Percentiles rank a stretch among this genome's conserved stretches.
These are phyloP conservation scores for Manihot esculenta DNA, from an alignment of 441 rosid genomes.

Conservation along the genomic window DNA sequence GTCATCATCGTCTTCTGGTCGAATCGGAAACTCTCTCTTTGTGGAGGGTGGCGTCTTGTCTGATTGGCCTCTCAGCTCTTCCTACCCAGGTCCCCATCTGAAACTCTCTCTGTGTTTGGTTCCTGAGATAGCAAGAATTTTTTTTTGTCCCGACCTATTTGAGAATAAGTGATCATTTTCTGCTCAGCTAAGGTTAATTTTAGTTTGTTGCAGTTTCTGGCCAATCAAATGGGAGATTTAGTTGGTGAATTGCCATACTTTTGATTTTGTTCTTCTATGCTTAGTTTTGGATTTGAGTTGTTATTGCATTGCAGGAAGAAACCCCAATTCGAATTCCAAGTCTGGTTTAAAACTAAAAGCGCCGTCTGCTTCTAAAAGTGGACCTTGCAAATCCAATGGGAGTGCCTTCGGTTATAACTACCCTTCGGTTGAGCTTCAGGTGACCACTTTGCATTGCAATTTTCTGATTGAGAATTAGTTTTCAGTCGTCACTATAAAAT, in stretches of 20 bases:
- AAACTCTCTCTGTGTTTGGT: conserved; percentile 17
- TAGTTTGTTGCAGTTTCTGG: not conserved
- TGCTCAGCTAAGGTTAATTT: not conserved
- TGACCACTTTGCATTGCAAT: conserved; percentile 12
- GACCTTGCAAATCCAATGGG: conserved; percentile 32
- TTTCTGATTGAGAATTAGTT: not conserved
- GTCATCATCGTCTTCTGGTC: conserved; percentile 17
- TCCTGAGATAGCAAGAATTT: not conserved
- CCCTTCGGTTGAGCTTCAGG: conserved; percentile 48
- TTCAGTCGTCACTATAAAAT: not conserved
- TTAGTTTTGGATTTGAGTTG: conserved; percentile 15
- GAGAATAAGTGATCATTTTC: not conserved
- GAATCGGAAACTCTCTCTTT: conserved; percentile 30
- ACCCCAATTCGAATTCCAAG: conserved; percentile 28
- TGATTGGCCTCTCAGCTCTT: conserved; percentile 30
- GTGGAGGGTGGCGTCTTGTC: conserved; percentile 42
- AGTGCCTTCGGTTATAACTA: conserved; percentile 48
- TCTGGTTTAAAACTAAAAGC: conserved; percentile 33
- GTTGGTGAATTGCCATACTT: not conserved
- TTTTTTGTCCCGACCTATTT: not conserved
- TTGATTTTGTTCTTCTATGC: not conserved
- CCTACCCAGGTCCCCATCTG: conserved; percentile 10
- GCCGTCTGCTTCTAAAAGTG: conserved; percentile 44
- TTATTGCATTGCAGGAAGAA: conserved; percentile 43
- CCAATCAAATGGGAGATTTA: not conserved